Evolutionary conservation across 306 rosid species (phyloP).

Genomic region (Inga leiocalycina): DNA sequence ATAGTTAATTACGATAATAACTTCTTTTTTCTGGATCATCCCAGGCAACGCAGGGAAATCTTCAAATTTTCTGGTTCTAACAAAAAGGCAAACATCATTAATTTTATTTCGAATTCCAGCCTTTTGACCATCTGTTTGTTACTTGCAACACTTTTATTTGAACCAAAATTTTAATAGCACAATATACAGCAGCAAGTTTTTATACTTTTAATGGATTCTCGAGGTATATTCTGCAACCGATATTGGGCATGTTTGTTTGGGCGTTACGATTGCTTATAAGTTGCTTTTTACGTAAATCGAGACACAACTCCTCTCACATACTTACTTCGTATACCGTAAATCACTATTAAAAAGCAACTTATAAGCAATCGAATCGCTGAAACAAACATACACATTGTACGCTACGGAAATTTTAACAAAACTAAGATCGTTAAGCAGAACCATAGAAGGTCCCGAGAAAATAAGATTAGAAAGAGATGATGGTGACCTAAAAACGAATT

Average conservation of each 20-base stretch:
- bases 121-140: neutral
- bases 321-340: no score
- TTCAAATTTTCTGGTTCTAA: no score
- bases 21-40: neutral
- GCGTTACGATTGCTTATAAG: no score
- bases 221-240: no score
- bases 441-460: neutral
- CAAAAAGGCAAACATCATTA: neutral
- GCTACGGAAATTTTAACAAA: neutral
- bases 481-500: conserved; percentile 11
- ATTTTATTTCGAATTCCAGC: neutral
- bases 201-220: neutral
- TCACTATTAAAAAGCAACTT: no score
- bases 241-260: no score
- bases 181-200: neutral
- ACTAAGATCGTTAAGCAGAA: neutral
- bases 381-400: no score
- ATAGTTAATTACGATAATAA: no score
- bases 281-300: no score
- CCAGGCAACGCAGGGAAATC: neutral
- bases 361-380: no score
- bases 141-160: neutral
- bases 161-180: neutral
- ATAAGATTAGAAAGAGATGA: conserved; percentile 13
- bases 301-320: no score